phyloP scores from a whole-genome alignment of 495 filamentous ascomycete genomes.

The Pyrenula aspistea region DNA sequence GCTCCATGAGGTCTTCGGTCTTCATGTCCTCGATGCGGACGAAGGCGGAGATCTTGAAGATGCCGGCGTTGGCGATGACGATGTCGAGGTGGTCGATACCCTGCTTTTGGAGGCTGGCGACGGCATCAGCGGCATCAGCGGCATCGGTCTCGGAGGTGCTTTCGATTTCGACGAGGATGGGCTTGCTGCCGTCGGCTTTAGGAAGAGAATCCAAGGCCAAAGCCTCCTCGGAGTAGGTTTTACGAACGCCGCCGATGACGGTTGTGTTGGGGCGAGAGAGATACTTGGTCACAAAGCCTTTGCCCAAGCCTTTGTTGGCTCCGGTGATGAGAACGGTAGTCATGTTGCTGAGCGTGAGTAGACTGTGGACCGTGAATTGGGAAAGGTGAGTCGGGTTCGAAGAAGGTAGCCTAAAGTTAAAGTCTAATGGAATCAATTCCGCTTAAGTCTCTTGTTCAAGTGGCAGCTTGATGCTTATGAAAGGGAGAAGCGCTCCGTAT shows the following conservation, averaged over 20 bases:
- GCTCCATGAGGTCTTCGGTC: constrained; percentile 17
- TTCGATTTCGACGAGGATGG: constrained; percentile 31
- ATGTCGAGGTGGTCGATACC: constrained; percentile 29
- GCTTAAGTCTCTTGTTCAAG: no score
- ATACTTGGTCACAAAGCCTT: constrained; percentile 23
- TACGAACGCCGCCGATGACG: constrained; percentile 35
- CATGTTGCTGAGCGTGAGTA: no score
- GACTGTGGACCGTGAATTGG: no score
- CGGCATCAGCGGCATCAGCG: constrained; percentile 10
- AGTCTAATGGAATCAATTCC: no score
- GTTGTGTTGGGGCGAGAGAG: constrained; percentile 29
- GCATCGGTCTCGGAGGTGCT: constrained; percentile 15
- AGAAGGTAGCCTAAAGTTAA: no score
- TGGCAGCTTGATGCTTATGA: no score
- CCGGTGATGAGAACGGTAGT: not conserved
- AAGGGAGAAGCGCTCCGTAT: no score
- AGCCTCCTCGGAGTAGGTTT: constrained; percentile 15
- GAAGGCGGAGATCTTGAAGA: constrained; percentile 11
- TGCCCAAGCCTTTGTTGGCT: constrained; percentile 21
- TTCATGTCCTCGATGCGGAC: constrained; percentile 9
- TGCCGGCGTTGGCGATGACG: constrained; percentile 39
- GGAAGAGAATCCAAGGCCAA: constrained; percentile 14
- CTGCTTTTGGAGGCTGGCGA: constrained; percentile 13
- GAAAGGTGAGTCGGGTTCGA: no score
- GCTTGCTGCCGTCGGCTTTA: constrained; percentile 16